These are phyloP conservation scores for Stereocaulon alpinum DNA, from an alignment of 495 filamentous ascomycete species.

Conservation along the genomic window DNA sequence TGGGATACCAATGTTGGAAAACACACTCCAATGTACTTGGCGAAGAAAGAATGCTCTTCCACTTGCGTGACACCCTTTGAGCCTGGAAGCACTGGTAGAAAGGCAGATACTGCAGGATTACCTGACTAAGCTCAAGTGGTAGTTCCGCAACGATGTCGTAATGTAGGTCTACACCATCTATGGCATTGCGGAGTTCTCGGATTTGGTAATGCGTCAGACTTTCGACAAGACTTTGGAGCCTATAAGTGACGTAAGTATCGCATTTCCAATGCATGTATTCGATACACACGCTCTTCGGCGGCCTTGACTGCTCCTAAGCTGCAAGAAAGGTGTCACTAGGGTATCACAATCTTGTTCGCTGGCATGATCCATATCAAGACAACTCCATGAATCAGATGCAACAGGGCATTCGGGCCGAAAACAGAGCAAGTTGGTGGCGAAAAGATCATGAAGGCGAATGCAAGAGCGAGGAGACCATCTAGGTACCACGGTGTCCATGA, in stretches of 20 bases:
- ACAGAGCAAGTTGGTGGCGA: no score
- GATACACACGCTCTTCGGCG: neutral
- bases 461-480: no score
- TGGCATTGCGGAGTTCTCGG: neutral
- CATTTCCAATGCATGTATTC: no score
- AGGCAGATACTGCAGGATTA: slow-evolving; percentile 13
- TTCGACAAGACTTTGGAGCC: neutral
- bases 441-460: no score
- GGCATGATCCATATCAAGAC: neutral
- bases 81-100: slow-evolving; percentile 10
- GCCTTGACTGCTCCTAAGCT: neutral
- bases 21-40: neutral
- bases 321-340: neutral
- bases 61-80: slow-evolving; percentile 15
- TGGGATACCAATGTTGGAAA: neutral
- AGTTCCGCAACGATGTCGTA: slow-evolving; percentile 16
- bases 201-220: slow-evolving; percentile 1
- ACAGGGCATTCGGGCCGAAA: no score
- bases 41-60: slow-evolving; percentile 9
- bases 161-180: neutral
- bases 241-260: neutral
- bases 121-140: slow-evolving; percentile 11
- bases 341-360: neutral
- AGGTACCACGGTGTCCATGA: no score
- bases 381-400: no score